phyloP scores from a whole-genome alignment of 257 asterid species.

The Coffea canephora region DNA sequence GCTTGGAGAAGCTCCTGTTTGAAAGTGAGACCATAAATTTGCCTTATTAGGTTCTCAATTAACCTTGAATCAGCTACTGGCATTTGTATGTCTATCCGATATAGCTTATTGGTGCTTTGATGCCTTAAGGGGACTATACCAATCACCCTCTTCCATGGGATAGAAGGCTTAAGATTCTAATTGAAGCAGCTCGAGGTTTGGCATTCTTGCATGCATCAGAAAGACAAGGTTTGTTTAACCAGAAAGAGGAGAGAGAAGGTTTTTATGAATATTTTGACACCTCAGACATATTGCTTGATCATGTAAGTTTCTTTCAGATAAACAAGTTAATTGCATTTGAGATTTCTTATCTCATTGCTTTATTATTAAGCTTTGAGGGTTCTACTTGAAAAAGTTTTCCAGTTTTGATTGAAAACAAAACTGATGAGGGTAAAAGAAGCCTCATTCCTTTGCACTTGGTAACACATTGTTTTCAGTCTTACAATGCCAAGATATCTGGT shows the following conservation, averaged over 20 bases:
- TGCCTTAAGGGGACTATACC: constrained; percentile 56
- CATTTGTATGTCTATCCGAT: neutral
- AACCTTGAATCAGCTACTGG: too few relatives aligned
- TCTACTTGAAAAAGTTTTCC: neutral
- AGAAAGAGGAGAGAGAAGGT: too few relatives aligned
- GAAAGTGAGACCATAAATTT: constrained; percentile 46
- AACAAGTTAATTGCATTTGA: neutral
- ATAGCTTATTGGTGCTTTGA: neutral
- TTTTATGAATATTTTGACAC: constrained; percentile 68
- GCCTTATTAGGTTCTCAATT: too few relatives aligned
- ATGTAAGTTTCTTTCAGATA: constrained; percentile 33
- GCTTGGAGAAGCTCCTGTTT: constrained; percentile 91
- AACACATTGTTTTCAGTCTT: constrained; percentile 33
- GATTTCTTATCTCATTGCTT: too few relatives aligned
- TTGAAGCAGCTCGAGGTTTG: constrained; percentile 72
- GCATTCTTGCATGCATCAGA: constrained; percentile 64
- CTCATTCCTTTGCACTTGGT: neutral
- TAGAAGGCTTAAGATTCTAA: constrained; percentile 52
- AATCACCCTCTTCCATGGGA: constrained; percentile 78
- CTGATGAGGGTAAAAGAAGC: neutral
- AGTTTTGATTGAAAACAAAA: neutral
- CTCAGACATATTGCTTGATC: constrained; percentile 75
- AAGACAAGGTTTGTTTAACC: constrained; percentile 39
- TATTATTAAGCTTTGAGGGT: neutral
- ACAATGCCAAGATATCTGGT: constrained; percentile 66